Evolutionary conservation across 2,329 filamentous ascomycete species (phyloP).

Genomic region (Trichoderma harzianum): DNA sequence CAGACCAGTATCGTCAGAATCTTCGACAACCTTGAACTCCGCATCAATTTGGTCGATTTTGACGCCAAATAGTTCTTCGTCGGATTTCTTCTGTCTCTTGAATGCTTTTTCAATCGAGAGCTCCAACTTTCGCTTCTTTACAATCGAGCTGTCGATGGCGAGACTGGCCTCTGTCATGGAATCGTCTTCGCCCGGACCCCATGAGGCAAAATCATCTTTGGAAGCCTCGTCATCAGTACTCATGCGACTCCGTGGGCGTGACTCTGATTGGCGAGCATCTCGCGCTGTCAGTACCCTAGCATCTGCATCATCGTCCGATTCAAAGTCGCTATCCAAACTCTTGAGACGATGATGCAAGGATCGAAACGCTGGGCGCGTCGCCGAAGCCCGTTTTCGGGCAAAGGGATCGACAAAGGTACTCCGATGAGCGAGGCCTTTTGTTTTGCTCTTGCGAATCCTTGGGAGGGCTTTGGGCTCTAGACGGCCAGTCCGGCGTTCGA

Average conservation of each 20-base stretch:
- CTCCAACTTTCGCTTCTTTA: constrained; percentile 72
- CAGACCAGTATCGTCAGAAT: constrained; percentile 49
- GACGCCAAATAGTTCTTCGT: constrained; percentile 73
- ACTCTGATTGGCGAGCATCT: constrained; percentile 84
- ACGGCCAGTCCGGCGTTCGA: constrained; percentile 57
- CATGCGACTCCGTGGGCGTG: constrained; percentile 73
- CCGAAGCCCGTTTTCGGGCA: constrained; percentile 59
- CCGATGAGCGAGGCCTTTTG: constrained; percentile 49
- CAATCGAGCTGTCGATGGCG: constrained; percentile 53
- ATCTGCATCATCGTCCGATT: constrained; percentile 79
- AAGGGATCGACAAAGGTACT: constrained; percentile 67
- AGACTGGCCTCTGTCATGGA: constrained; percentile 72
- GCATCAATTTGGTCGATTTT: constrained; percentile 52
- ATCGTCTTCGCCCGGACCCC: constrained; percentile 56
- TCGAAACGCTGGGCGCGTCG: constrained; percentile 61
- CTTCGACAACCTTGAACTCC: constrained; percentile 45
- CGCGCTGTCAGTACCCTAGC: constrained; percentile 56
- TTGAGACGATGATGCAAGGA: constrained; percentile 73
- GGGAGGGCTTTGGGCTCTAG: constrained; percentile 62
- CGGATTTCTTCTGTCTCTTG: constrained; percentile 77
- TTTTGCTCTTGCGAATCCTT: constrained; percentile 69
- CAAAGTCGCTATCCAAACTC: constrained; percentile 65
- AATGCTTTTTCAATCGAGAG: constrained; percentile 62
- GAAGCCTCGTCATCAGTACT: constrained; percentile 56
- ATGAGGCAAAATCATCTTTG: constrained; percentile 48